A percentile compares a stretch with the other conserved stretches of the same genome.
Conservation (phyloP, 768 basidiomycete species). For the Lentinula sp. region DNA sequence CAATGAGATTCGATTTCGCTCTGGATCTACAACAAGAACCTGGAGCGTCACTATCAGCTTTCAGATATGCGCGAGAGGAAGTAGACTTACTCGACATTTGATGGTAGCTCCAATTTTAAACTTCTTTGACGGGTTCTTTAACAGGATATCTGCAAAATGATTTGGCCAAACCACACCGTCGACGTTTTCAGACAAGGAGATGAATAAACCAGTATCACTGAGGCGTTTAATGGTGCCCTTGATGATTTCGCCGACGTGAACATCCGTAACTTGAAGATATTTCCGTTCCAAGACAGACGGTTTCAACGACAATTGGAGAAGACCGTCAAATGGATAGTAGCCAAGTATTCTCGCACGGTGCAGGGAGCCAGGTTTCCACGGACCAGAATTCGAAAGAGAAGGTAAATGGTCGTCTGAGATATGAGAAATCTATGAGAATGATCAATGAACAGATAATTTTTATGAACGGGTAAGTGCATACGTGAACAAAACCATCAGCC, state of each 20-base stretch:
- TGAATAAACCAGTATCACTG: conserved; percentile 74
- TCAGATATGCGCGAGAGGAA: background rate
- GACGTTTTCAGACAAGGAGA: conserved; percentile 80
- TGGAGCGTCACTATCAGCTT: conserved; percentile 19
- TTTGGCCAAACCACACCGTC: conserved; percentile 93
- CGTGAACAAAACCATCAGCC: conserved; percentile 82
- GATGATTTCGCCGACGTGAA: conserved; percentile 80
- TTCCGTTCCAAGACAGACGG: conserved; percentile 77
- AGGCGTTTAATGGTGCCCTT: conserved; percentile 87
- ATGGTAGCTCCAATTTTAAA: conserved; percentile 81
- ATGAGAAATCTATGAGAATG: conserved; percentile 75
- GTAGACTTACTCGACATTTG: conserved; percentile 69
- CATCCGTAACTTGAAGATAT: conserved; percentile 77
- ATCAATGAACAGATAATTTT: conserved; percentile 1
- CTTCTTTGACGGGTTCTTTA: conserved; percentile 88
- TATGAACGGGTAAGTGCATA: conserved; percentile 30
- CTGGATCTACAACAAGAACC: conserved; percentile 80
- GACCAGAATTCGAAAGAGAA: conserved; percentile 67
- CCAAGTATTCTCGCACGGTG: conserved; percentile 88
- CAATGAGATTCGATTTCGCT: conserved; percentile 73
- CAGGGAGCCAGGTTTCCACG: conserved; percentile 73
- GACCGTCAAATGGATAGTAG: conserved; percentile 78
- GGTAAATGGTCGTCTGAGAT: conserved; percentile 87
- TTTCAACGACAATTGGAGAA: conserved; percentile 84
- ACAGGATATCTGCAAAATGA: conserved; percentile 91